Evolutionary conservation across 225 moss, liverwort and hornwort genomes (phyloP).

Genomic region (Sphagnum tenellum): DNA sequence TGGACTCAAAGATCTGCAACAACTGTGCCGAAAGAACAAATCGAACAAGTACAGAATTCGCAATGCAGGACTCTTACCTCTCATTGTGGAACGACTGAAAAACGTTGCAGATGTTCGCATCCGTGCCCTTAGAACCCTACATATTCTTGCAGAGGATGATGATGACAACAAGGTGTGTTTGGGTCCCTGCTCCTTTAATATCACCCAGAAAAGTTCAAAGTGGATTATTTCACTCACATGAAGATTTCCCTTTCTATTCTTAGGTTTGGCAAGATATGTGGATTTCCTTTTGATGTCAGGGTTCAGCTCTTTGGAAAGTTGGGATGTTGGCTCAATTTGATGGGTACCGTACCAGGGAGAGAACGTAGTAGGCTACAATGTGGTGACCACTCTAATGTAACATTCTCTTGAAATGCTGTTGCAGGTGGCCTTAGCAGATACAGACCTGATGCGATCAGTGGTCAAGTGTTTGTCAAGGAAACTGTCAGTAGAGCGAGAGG

Average conservation of each 20-base stretch:
- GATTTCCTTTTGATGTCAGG: too few relatives aligned
- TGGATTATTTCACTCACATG: not conserved
- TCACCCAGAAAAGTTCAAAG: not conserved
- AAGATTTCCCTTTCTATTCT: too few relatives aligned
- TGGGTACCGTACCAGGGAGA: too few relatives aligned
- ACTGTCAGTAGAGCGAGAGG: constrained; percentile 65
- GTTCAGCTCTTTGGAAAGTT: too few relatives aligned
- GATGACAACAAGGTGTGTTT: constrained; percentile 29
- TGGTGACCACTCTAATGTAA: too few relatives aligned
- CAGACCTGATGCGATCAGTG: constrained; percentile 34
- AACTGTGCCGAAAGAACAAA: constrained; percentile 46
- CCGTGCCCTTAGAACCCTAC: constrained; percentile 52
- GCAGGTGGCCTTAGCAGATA: constrained; percentile 65
- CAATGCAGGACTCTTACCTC: constrained; percentile 54
- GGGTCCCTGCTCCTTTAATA: too few relatives aligned
- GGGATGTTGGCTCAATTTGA: too few relatives aligned
- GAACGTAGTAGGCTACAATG: too few relatives aligned
- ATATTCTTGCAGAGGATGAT: constrained; percentile 61
- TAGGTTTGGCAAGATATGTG: not conserved
- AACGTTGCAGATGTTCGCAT: constrained; percentile 57
- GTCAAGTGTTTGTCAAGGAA: constrained; percentile 81
- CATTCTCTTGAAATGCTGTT: not conserved
- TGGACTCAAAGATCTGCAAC: constrained; percentile 70
- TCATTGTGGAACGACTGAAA: constrained; percentile 59
- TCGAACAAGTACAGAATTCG: constrained; percentile 64